Conservation (phyloP, 371 early-diverging fungal species). For the Lichtheimia ramosa region DNA sequence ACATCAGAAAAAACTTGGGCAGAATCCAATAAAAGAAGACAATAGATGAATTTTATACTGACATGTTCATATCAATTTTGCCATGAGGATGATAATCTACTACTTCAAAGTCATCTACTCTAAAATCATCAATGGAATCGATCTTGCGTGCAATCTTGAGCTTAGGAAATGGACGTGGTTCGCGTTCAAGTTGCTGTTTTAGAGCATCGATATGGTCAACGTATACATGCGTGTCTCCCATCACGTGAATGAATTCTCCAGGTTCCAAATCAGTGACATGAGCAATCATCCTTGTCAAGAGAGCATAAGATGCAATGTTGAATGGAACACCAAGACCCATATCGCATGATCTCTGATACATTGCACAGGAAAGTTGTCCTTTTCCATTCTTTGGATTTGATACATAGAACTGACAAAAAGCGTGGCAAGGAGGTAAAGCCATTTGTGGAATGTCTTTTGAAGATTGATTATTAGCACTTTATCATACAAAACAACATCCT, state of each 20-base stretch:
- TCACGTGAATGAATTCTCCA: slow-evolving; percentile 91
- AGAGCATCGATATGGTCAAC: slow-evolving; percentile 92
- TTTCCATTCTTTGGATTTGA: slow-evolving; percentile 57
- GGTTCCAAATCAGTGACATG: slow-evolving; percentile 87
- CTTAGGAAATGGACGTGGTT: slow-evolving; percentile 89
- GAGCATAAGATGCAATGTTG: slow-evolving; percentile 98
- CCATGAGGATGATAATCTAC: slow-evolving; percentile 89
- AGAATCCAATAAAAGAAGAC: neutral
- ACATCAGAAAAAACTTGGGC: too few species aligned
- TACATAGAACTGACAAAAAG: slow-evolving; percentile 94
- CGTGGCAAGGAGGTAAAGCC: slow-evolving; percentile 97
- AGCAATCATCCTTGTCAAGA: slow-evolving; percentile 94
- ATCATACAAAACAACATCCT: too few species aligned
- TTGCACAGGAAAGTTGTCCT: slow-evolving; percentile 82
- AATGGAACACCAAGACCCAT: slow-evolving; percentile 99
- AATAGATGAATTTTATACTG: slow-evolving; percentile 56
- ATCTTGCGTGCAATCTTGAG: slow-evolving; percentile 69
- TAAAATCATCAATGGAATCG: slow-evolving; percentile 82
- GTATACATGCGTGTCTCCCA: slow-evolving; percentile 99
- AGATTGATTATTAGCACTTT: neutral
- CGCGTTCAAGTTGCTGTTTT: slow-evolving; percentile 79
- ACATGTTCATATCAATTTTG: slow-evolving; percentile 97
- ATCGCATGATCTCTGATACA: slow-evolving; percentile 99
- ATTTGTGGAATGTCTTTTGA: slow-evolving; percentile 70
- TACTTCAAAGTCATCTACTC: slow-evolving; percentile 82